phyloP scores from a whole-genome alignment of 257 asterid genomes.

The Solanum lycopersicoides region DNA sequence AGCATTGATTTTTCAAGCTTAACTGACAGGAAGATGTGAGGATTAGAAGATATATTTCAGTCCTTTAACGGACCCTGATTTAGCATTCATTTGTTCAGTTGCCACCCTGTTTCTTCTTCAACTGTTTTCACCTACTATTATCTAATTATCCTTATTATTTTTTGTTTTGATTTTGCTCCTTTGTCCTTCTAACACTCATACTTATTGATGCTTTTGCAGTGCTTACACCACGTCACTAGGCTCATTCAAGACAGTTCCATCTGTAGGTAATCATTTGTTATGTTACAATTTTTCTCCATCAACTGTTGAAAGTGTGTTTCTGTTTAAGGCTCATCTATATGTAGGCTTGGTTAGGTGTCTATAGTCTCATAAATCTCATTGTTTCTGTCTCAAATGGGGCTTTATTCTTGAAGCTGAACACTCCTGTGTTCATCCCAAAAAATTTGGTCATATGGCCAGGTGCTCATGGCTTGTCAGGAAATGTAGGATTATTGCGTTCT shows the following conservation, averaged over 20 bases:
- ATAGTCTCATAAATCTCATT: background rate
- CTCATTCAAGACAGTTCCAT: slow-evolving; percentile 16
- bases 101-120: background rate
- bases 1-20: background rate
- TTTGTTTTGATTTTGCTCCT: background rate
- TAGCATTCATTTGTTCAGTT: background rate
- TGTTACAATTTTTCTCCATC: slow-evolving; percentile 9
- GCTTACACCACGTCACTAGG: slow-evolving; percentile 36
- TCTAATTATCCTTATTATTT: background rate
- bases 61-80: background rate
- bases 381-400: background rate
- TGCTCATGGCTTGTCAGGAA: background rate
- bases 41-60: background rate
- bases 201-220: slow-evolving; percentile 18
- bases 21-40: background rate
- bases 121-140: background rate
- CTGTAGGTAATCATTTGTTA: slow-evolving; percentile 9
- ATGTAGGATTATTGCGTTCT: background rate
- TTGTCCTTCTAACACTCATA: background rate
- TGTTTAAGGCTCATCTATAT: background rate
- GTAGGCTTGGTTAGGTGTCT: background rate
- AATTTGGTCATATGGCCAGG: background rate
- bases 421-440: background rate
- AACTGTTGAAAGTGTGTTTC: background rate
- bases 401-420: background rate